Evolutionary conservation across 768 basidiomycete species (phyloP).

Genomic region (Tylopilus subfusipes): DNA sequence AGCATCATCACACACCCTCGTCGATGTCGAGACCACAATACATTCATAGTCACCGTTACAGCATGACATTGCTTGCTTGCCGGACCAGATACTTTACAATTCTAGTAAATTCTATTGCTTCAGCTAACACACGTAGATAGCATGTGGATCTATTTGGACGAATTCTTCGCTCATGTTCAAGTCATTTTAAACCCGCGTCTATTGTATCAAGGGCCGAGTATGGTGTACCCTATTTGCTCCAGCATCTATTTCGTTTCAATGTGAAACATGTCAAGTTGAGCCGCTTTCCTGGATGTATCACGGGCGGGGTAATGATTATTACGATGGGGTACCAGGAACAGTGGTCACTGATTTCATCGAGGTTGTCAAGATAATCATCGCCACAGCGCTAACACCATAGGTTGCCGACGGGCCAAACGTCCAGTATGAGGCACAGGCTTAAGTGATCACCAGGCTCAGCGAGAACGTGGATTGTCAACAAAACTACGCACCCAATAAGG

Average conservation of each 20-base stretch:
- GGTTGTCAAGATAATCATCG: conserved; percentile 58
- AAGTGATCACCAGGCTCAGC: conserved; percentile 12
- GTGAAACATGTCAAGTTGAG: neutral
- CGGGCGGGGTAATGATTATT: conserved; percentile 11
- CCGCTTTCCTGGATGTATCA: neutral
- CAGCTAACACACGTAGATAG: conserved; percentile 27
- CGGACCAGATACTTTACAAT: conserved; percentile 24
- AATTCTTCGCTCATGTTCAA: conserved; percentile 9
- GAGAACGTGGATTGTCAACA: neutral
- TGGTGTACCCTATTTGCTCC: neutral
- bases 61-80: conserved; percentile 10
- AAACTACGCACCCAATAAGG: conserved; percentile 66
- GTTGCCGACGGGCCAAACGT: conserved; percentile 79
- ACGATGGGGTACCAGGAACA: conserved; percentile 3
- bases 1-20: conserved; percentile 27
- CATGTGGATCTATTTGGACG: conserved; percentile 17
- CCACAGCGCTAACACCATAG: conserved; percentile 60
- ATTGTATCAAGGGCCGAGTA: conserved; percentile 3
- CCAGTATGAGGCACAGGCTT: conserved; percentile 90
- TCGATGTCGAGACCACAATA: conserved; percentile 26
- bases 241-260: conserved; percentile 1
- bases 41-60: conserved; percentile 17
- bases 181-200: conserved; percentile 5
- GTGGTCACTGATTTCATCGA: conserved; percentile 51
- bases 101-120: conserved; percentile 31